A percentile compares a stretch with the other conserved stretches of the same genome.
Evolutionary conservation across 75 land plant species (phyloP).

Genomic region (Ceratopteris richardii): DNA sequence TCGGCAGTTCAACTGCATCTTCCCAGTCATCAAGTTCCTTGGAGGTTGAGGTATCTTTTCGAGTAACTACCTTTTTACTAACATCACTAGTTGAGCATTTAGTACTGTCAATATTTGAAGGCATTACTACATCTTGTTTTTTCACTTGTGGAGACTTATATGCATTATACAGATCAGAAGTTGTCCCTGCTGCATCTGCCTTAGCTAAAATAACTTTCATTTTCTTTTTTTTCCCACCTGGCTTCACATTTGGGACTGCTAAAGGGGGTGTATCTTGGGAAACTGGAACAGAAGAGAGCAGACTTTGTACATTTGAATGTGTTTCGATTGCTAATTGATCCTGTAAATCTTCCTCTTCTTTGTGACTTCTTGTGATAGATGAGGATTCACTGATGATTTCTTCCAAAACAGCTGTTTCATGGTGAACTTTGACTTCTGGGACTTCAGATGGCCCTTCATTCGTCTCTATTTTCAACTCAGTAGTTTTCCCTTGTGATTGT

Average conservation of each 20-base stretch:
- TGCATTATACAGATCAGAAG: conserved; percentile 83
- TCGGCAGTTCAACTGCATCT: conserved; percentile 73
- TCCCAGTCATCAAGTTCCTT: conserved; percentile 87
- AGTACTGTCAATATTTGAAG: conserved; percentile 14
- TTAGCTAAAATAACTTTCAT: conserved; percentile 55
- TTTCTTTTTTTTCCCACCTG: conserved; percentile 58
- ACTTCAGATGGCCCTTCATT: too few species aligned
- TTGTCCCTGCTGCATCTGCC: conserved; percentile 82
- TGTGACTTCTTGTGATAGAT: too few species aligned
- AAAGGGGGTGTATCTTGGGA: not conserved
- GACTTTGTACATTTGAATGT: too few species aligned
- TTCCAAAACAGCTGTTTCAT: too few species aligned
- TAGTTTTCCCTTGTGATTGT: too few species aligned
- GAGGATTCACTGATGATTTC: too few species aligned
- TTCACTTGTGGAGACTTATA: conserved; percentile 87
- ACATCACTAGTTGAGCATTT: conserved; percentile 1
- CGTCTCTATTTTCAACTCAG: too few species aligned
- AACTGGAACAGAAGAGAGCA: not conserved
- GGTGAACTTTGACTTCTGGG: too few species aligned
- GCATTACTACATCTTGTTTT: conserved; percentile 13
- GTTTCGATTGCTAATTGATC: too few species aligned
- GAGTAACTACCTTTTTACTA: conserved; percentile 12
- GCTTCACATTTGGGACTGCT: conserved; percentile 4
- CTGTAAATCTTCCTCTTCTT: too few species aligned
- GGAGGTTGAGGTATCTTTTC: conserved; percentile 28